Evolutionary conservation across 495 filamentous ascomycete species (phyloP), one percentile per base, ranked within the genome.

Genomic region (Podospora didyma): DNA sequence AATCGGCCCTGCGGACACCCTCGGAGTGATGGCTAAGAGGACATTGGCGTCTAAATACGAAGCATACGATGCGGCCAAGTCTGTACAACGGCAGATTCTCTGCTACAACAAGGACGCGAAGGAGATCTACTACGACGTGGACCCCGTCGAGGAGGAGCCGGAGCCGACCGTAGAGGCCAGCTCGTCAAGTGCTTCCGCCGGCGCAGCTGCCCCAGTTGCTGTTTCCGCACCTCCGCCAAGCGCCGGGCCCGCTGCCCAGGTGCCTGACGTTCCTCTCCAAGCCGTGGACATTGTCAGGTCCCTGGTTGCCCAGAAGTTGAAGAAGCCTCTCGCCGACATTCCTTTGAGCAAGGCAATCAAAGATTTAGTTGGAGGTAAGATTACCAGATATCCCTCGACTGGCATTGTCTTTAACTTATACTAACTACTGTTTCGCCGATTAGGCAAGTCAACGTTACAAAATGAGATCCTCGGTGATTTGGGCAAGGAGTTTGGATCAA

Each of bases 51-150:
- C 92, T 62, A 97, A 97, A 73, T 99, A 99, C 74, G 95, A 99
- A 82, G 92, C 94, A 57, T 96, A 96, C 70, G 94, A 99, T 73
- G 94, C 95, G 26, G 94, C 94, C 26, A 92, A 90, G 63, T 96
- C 92, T 0, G 85, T 96, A 17, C 92, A 97, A 70, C 85, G 94
- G 62, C 92, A 97, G 73, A 97, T 99, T 72, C 84, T 97, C 41
- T 97, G 94, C 79, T 99, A 97, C 80, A 97, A 95, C 75, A 99
- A 99, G 73, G 94, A 99, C 69, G 90, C 92, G 10, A 97, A 96
- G 70, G 94, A 97, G 70, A 99, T 99, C 61, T 99, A 99, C 78
- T 99, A 99, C 71, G 92, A 96, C 71, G 90, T 96, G 39, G 94
- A 98, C 67, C 95, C 95, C 1, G 81, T 94, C 12, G 92, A 96